These are phyloP conservation scores for Geotrichum bryndzae DNA, from an alignment of 1,139 yeast species.

Conservation along the genomic window DNA sequence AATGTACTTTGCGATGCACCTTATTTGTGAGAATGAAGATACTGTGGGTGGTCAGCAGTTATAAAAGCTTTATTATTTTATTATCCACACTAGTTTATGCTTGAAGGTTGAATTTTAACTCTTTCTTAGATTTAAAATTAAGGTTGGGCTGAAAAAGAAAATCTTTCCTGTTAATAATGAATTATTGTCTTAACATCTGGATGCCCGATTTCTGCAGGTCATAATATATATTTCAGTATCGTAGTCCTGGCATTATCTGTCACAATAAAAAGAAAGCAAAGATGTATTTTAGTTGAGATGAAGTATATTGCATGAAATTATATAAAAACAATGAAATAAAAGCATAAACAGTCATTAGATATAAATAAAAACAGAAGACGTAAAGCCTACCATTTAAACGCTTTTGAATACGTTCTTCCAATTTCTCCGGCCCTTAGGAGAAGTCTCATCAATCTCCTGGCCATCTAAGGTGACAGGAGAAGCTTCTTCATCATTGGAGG, in stretches of 20 bases:
- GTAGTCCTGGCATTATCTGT: not conserved
- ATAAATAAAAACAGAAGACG: not conserved
- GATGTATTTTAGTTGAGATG: not conserved
- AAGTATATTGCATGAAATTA: not conserved
- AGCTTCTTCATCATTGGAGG: slow-evolving; percentile 7
- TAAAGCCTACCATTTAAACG: not conserved
- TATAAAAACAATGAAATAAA: slow-evolving; percentile 1
- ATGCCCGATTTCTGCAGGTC: too few species aligned
- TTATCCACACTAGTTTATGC: too few species aligned
- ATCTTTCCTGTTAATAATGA: too few species aligned
- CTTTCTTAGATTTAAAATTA: too few species aligned
- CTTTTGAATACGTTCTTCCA: slow-evolving; percentile 15
- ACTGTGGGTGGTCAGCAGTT: too few species aligned
- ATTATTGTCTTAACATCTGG: too few species aligned
- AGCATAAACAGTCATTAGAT: not conserved
- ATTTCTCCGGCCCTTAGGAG: slow-evolving; percentile 6
- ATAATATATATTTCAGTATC: not conserved
- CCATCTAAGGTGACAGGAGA: slow-evolving; percentile 10
- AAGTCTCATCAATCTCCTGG: slow-evolving; percentile 2
- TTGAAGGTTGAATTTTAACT: too few species aligned
- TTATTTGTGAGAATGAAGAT: too few species aligned
- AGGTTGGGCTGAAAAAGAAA: too few species aligned
- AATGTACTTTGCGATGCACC: too few species aligned
- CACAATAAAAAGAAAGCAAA: not conserved
- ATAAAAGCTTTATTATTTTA: too few species aligned